Evolutionary conservation across 2,329 filamentous ascomycete genomes (phyloP), one percentile per base, ranked within the genome.

Genomic region (Arthroderma sp.): DNA sequence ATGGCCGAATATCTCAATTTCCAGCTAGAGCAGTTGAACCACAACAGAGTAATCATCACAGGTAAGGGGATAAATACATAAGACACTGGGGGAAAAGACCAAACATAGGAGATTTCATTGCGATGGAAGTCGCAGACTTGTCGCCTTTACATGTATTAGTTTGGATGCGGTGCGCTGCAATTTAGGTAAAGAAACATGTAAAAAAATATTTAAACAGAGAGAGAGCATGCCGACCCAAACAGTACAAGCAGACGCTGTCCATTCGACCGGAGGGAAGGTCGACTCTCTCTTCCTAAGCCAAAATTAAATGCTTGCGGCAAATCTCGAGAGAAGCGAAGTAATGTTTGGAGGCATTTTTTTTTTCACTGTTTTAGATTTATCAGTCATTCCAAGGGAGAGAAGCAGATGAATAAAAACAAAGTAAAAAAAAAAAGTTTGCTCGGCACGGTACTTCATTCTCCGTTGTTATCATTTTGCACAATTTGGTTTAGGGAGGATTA

Each of bases 1-100:
- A 72, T 69, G 73, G 73, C 73, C 72, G 65, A 69, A 69, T 73
- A 65, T 72, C 67, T 72, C 67, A 71, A 69, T 73, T 71, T 65
- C 65, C 68, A 64, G 63, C 63, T 57, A 57, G 62, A 52, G 55
- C 38, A 59, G 52, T 43, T 37, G 15, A 41, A 44, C 28, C 38
- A 44, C 25, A 39, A 47, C 43, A 52, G 44, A 51, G 33, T 60
- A 60, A 39, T 31, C 7, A 13, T 54, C 33, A 54, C 33, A 39
- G 21, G 6, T 6, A 43, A 58, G 11, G 52, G 9, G 49, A 55
- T 55, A 61, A 64, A 55, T 58, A 62, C 59, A 64, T 57, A 63
- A 62, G 62, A 60, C 56, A 56, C 37, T 23, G 37, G 25, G 59
- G 60, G 58, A 52, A 66, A 63, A 62, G 57, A 62, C 64, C 58